These are phyloP conservation scores for Eucalyptus lansdowneana DNA, from an alignment of 345 rosid genomes.

Conservation along the genomic window DNA sequence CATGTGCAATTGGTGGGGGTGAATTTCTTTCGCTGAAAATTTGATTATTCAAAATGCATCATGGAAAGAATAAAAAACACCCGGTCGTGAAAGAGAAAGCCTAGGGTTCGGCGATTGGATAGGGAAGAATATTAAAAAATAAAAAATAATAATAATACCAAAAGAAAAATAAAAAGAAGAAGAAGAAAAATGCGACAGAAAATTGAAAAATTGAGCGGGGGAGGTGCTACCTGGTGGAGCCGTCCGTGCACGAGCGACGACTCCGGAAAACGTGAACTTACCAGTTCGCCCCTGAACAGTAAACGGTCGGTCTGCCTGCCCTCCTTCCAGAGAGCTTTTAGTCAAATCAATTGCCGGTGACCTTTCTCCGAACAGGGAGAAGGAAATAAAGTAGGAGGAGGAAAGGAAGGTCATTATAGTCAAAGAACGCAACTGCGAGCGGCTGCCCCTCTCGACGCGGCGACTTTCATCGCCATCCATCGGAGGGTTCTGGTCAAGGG, in stretches of 20 bases:
- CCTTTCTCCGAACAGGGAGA: neutral
- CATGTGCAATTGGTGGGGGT: neutral
- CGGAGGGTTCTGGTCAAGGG: neutral
- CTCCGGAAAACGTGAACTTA: neutral
- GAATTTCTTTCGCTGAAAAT: neutral
- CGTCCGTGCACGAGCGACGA: neutral
- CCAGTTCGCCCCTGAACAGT: neutral
- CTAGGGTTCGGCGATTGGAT: neutral
- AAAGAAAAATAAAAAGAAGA: neutral
- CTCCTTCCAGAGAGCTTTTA: neutral
- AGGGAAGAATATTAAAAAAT: no score
- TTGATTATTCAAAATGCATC: neutral
- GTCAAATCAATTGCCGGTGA: neutral
- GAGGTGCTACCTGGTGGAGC: neutral
- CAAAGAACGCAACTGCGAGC: neutral
- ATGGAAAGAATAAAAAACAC: neutral
- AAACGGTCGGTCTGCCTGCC: neutral
- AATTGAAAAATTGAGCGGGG: neutral
- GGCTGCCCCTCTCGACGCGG: neutral
- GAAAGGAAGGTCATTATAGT: neutral
- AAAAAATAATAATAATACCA: neutral
- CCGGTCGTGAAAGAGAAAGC: neutral
- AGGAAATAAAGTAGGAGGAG: rapidly evolving
- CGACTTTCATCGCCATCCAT: neutral
- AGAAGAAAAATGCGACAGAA: neutral